Evolutionary conservation across 108 stramenopile species (phyloP).

Genomic region (Fragilaria radians): DNA sequence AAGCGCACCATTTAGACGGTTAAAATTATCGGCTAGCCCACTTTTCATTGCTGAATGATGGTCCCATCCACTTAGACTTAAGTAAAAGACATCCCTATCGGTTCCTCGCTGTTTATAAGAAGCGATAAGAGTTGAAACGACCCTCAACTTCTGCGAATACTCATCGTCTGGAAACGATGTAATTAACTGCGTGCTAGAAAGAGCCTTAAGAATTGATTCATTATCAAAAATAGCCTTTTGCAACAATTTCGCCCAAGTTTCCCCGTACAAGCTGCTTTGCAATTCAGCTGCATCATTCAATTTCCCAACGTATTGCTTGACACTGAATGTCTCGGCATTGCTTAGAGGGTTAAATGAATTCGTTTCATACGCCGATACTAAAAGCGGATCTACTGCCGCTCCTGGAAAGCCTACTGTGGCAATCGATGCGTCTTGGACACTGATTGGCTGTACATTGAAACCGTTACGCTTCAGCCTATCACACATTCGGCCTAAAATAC

Average conservation of each 20-base stretch:
- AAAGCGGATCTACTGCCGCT: no score
- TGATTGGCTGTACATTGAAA: not conserved
- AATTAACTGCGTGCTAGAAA: not conserved
- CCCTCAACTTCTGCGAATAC: not conserved
- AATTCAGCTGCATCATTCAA: constrained; percentile 33
- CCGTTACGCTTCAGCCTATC: constrained; percentile 14
- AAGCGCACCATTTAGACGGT: constrained; percentile 38
- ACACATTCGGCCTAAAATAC: constrained; percentile 24
- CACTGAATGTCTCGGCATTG: constrained; percentile 6
- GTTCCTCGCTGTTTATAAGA: constrained; percentile 25
- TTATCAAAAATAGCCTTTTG: constrained; percentile 22
- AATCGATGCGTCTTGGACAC: not conserved
- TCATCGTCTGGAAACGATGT: not conserved
- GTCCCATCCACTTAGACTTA: constrained; percentile 60
- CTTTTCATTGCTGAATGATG: constrained; percentile 24
- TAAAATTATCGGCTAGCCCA: not conserved
- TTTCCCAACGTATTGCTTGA: constrained; percentile 18
- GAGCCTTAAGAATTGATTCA: not conserved
- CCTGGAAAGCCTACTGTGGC: not conserved
- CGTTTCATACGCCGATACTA: no score
- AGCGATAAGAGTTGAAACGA: constrained; percentile 32
- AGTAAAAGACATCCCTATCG: constrained; percentile 56
- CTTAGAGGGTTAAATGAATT: no score
- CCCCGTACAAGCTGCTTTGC: constrained; percentile 34
- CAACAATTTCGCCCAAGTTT: constrained; percentile 34